Evolutionary conservation across 768 basidiomycete species (phyloP).

Genomic region (Asterophora lycoperdoides): DNA sequence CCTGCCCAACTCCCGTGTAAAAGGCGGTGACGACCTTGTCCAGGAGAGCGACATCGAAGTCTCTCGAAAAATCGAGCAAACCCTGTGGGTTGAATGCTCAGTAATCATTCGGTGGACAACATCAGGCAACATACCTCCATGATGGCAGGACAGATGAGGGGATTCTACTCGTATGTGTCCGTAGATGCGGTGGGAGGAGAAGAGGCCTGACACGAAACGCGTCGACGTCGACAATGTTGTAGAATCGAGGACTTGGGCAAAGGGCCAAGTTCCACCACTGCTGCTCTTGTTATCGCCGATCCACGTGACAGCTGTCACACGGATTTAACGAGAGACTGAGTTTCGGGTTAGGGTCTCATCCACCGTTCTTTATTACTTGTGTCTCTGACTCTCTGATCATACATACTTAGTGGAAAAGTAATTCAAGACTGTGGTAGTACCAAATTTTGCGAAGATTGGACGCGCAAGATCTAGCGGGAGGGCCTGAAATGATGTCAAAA

Average conservation of each 20-base stretch:
- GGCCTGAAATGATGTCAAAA: background rate
- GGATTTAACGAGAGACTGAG: too few relatives aligned
- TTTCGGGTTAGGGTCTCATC: too few relatives aligned
- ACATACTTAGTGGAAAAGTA: too few relatives aligned
- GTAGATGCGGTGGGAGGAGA: conserved; percentile 1
- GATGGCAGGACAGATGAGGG: conserved; percentile 20
- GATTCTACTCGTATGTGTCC: conserved; percentile 10
- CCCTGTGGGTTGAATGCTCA: conserved; percentile 42
- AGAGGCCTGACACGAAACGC: conserved; percentile 10
- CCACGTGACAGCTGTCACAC: conserved; percentile 23
- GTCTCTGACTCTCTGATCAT: too few relatives aligned
- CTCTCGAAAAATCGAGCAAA: conserved; percentile 89
- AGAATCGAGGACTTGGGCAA: conserved; percentile 35
- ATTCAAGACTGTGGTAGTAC: too few relatives aligned
- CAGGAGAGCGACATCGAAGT: conserved; percentile 89
- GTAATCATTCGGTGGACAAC: conserved; percentile 18
- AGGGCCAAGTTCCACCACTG: conserved; percentile 33
- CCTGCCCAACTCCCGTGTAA: conserved; percentile 67
- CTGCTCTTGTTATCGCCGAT: conserved; percentile 12
- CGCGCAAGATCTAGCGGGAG: too few relatives aligned
- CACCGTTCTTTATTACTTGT: too few relatives aligned
- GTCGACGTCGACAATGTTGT: conserved; percentile 11
- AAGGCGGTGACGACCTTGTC: conserved; percentile 93
- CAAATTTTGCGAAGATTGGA: too few relatives aligned
- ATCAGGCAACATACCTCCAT: conserved; percentile 44